Evolutionary conservation across 345 rosid genomes (phyloP), one percentile per base, ranked within the genome.

Genomic region (Corymbia maculata): DNA sequence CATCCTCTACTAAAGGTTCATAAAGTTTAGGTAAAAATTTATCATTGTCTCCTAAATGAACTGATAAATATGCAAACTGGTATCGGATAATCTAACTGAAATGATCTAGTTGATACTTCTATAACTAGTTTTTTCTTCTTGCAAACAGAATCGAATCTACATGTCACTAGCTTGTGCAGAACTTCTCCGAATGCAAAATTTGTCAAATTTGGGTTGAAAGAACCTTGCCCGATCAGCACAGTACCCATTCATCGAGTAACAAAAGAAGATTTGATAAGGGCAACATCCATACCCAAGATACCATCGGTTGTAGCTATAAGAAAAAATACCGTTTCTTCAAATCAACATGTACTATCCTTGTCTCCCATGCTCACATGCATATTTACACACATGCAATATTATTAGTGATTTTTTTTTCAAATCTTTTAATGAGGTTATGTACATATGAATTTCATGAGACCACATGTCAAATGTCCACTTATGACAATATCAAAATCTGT

Each of bases 221-320:
- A 64, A n/a, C 75, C 75, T 64, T 64, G 75, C 42, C 75, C 75
- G 4, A 30, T 64, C 32, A 19, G 42, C n/a, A 64, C 75, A 64
- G 75, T n/a, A 64, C 75, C 75, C 42, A n/a, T 64, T 64, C 75
- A 9, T 64, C 75, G 75, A 64, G 75, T 64, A 64, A 64, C 75
- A 13, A 64, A 64, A 64, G 75, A 64, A 64, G 42, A 64, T 64
- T 1, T 64, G 75, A n/a, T 64, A 14, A 64, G 75, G 75, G 75
- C 75, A 14, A 64, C 42, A 64, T n/a, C 75, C 19, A 3, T n/a
- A 36, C 75, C 75, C 36, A n/a, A 8, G 75, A 64, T 64, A 64
- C 42, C 75, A 9, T 64, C 75, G 9, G 8, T 64, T 14, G 36
- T 9, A 1, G 75, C 75, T 14, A 30, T 7, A 36, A 64, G 75